These are phyloP conservation scores for Conticribra weissflogii DNA, from an alignment of 108 stramenopile species.

Conservation along the genomic window DNA sequence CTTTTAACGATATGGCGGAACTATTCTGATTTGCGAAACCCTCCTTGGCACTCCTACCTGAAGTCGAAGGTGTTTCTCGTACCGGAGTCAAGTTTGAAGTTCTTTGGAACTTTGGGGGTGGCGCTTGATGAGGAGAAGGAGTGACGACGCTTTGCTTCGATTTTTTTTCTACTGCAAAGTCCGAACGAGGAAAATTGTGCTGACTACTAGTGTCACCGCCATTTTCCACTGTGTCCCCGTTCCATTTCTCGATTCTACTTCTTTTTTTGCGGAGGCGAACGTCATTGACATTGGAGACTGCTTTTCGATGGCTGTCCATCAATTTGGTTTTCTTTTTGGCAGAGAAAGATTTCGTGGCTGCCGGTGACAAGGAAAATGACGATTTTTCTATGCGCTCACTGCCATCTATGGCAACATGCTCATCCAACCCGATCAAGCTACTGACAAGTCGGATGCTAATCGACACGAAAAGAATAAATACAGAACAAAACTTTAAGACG, in stretches of 20 bases:
- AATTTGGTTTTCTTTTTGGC: constrained; percentile 19
- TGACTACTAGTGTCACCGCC: constrained; percentile 1
- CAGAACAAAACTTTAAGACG: background rate
- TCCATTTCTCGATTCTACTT: constrained; percentile 23
- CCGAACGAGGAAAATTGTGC: background rate
- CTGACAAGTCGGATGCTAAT: constrained; percentile 59
- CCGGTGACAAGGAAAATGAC: constrained; percentile 43
- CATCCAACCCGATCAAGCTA: constrained; percentile 74
- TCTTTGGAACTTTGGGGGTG: constrained; percentile 1
- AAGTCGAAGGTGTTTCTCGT: background rate
- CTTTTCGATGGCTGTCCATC: constrained; percentile 24
- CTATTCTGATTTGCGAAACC: background rate
- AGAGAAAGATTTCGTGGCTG: constrained; percentile 18
- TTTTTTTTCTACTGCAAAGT: background rate
- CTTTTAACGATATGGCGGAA: background rate
- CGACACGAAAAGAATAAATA: background rate
- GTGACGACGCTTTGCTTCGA: constrained; percentile 28
- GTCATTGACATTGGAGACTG: constrained; percentile 39
- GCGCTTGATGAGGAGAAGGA: constrained; percentile 51
- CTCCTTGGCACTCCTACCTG: background rate
- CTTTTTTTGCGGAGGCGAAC: constrained; percentile 37
- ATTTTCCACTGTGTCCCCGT: constrained; percentile 18
- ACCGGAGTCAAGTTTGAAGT: constrained; percentile 6
- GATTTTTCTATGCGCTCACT: constrained; percentile 40
- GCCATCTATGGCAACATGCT: constrained; percentile 40